Base-by-base conservation (phyloP, 1,284 basidiomycete genomes). In the Gymnopus androsaceus region DNA sequence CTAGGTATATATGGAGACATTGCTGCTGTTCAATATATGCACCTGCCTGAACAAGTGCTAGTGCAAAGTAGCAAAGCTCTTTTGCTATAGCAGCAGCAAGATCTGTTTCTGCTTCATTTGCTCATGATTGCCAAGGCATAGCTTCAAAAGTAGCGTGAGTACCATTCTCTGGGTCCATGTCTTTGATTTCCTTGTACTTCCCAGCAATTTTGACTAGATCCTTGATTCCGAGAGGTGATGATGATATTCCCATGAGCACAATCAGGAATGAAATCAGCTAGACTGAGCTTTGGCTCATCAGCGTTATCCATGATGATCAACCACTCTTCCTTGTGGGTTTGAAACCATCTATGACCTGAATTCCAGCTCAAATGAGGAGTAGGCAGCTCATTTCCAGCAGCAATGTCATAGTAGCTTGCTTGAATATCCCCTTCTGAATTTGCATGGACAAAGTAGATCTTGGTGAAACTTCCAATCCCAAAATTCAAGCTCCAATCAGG, bases 201-300 rank as follows among this genome's bases (percentile, higher is more conserved):
- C 19, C 44, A 15, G 17, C 25, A 15, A 30, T 23, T n/a, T 19
- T 34, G 19, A n/a, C n/a, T n/a, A 4, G 45, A 27, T 17, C 47
- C 50, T 3, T 37, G 27, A 25, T 57, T 57, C 14, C 55, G 31
- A 1, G 55, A 37, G 17, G 55, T 57, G 25, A 57, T 47, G 3
- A 57, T 28, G 21, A 57, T 33, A 38, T 57, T 57, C 5, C 55
- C 55, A 51, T 57, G 55, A 21, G 25, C 25, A 30, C 55, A 57
- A 4, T 33, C 25, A 33, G 55, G 55, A 12, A 57, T 4, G 19
- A 45, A 51, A 6, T 46, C 14, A 2, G 9, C 7, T 2, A 57
- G 25, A 15, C 36, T 34, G 17, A 52, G 14, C 2, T 40, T 38
- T 4, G 40, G 49, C 21, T 57, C 40, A 46, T 57, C 55, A 44